Evolutionary conservation across 164 flowering plant genomes (phyloP), one percentile per base, ranked within the genome.

Genomic region (Macadamia integrifolia): DNA sequence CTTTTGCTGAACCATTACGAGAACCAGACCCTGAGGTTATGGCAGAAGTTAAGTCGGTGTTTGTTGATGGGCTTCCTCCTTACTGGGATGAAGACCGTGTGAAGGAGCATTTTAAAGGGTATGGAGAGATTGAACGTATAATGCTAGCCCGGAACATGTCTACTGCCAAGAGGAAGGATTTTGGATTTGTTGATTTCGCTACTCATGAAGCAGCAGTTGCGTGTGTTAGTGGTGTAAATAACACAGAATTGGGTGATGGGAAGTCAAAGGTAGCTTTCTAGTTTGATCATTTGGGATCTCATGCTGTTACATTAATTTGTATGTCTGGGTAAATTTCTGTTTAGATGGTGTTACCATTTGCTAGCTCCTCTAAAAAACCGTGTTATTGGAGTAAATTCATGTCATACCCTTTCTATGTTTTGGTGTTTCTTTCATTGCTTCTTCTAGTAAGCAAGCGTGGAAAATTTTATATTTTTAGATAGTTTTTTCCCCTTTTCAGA

Each of bases 1-100:
- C 96, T 50, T 90, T 90, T 83, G 96, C 93, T 31, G 96, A 88
- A 72, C 92, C 96, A 58, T 65, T 88, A 63, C 85, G 85, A 44
- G 96, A 88, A 66, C 93, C 96, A 13, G 91, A 88, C 75, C 87
- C 88, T 28, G 87, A 87, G 66, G 69, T 90, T 42, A 86, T 90
- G 96, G 84, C 93, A 30, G 87, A 87, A 58, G 96, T 90, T 46
- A 90, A 87, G 73, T 80, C 89, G 1, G 88, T 90, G 11, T 90
- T 90, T 79, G 73, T 90, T 63, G 90, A 88, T 79, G 91, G 91
- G 18, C 83, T 90, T 50, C 91, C 90, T 12, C 84, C 93, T 59
- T 76, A 84, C 44, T 90, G 91, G 90, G 86, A 83, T 76, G 96
- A 90, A 74, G 87, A 84, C 30, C 82, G 62, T 58, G 91, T 90